A percentile compares a stretch with the other conserved stretches of the same genome.
Conservation (phyloP, 2,329 filamentous ascomycete species). For the Colletotrichum costaricense region DNA sequence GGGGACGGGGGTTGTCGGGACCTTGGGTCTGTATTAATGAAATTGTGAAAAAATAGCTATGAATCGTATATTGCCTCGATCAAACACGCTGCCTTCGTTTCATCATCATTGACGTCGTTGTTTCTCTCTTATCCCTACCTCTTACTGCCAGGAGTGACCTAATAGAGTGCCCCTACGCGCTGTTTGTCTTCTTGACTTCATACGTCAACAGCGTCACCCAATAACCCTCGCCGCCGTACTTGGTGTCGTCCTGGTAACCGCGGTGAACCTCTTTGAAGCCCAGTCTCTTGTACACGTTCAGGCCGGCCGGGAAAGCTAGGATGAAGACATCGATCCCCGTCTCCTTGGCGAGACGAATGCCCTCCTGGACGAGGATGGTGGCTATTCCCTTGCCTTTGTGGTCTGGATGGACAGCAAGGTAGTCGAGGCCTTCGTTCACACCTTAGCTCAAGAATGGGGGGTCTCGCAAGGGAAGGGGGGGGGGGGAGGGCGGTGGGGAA, state of each 20-base stretch:
- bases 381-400: constrained; percentile 42
- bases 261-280: constrained; percentile 40
- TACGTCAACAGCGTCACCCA: constrained; percentile 14
- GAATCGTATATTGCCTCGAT: neutral
- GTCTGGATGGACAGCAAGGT: constrained; percentile 44
- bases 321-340: constrained; percentile 41
- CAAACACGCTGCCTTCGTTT: neutral
- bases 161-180: neutral
- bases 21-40: neutral
- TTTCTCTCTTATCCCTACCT: neutral
- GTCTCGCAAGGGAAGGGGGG: no score
- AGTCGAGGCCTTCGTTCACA: constrained; percentile 39
- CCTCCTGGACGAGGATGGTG: constrained; percentile 40
- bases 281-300: constrained; percentile 39
- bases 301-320: constrained; percentile 38
- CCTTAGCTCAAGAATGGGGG: neutral
- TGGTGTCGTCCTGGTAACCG: constrained; percentile 42
- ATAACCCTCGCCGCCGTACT: constrained; percentile 18
- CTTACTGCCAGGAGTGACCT: neutral
- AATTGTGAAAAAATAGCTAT: neutral
- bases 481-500: no score
- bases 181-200: neutral
- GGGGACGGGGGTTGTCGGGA: neutral
- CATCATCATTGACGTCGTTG: neutral
- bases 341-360: constrained; percentile 40